Conservation (phyloP, 148 eudicot species). For the Camellia sinensis region DNA sequence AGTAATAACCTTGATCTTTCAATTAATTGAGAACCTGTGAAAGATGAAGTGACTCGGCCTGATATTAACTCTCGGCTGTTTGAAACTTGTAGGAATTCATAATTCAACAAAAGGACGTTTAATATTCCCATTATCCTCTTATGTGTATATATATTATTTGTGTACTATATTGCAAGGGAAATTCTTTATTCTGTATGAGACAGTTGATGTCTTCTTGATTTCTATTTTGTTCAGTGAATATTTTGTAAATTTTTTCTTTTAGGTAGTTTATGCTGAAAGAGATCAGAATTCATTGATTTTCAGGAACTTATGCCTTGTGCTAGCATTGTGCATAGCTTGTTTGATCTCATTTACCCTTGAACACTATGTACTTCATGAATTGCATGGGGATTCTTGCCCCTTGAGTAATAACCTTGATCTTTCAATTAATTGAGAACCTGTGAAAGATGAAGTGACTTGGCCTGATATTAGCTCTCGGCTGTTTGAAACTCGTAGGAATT, state of each 20-base stretch:
- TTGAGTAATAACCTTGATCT: background rate
- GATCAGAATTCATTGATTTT: background rate
- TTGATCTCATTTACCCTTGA: background rate
- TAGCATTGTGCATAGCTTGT: background rate
- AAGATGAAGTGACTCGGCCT: background rate
- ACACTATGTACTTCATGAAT: background rate
- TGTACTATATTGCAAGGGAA: background rate
- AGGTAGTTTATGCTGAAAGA: too few relatives aligned
- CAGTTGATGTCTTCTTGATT: background rate
- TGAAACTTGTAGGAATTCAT: background rate
- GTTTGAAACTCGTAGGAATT: background rate
- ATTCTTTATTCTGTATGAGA: background rate
- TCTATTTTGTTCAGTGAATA: background rate
- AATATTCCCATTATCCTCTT: background rate
- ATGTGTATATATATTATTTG: background rate
- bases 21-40: background rate
- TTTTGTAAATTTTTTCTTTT: background rate
- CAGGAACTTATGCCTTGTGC: background rate
- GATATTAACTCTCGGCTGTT: background rate
- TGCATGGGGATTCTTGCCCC: background rate
- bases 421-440: background rate
- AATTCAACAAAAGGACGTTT: background rate
- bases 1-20: background rate
- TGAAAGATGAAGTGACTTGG: background rate
- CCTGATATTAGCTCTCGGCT: background rate